Evolutionary conservation across 2,329 filamentous ascomycete species (phyloP).

Genomic region (Ploettnerulaceae sp.): DNA sequence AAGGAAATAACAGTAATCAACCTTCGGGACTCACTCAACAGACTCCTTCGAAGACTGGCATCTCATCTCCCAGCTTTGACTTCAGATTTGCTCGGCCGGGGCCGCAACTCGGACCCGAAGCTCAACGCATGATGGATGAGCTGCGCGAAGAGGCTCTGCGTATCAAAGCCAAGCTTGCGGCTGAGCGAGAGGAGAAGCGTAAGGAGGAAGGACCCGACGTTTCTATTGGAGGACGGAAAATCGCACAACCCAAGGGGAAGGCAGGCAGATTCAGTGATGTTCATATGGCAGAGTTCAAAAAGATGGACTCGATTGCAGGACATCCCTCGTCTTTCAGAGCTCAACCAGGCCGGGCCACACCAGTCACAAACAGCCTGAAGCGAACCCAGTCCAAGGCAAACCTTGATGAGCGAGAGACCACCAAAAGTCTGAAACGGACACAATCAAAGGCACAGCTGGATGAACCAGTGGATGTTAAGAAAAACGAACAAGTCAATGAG

Average conservation of each 20-base stretch:
- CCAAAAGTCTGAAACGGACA: slow-evolving; percentile 41
- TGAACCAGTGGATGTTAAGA: slow-evolving; percentile 38
- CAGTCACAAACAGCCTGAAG: slow-evolving; percentile 43
- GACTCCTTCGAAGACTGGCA: slow-evolving; percentile 58
- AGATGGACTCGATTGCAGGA: slow-evolving; percentile 93
- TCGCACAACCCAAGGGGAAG: slow-evolving; percentile 76
- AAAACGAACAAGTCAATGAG: slow-evolving; percentile 21
- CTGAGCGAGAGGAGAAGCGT: slow-evolving; percentile 50
- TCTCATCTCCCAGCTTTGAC: slow-evolving; percentile 57
- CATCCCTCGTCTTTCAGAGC: slow-evolving; percentile 76
- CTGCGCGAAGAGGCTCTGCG: slow-evolving; percentile 66
- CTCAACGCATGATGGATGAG: slow-evolving; percentile 57
- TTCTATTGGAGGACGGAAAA: slow-evolving; percentile 54
- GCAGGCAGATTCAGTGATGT: slow-evolving; percentile 74
- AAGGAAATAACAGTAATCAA: slow-evolving; percentile 35
- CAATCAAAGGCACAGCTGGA: slow-evolving; percentile 45
- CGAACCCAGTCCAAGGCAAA: slow-evolving; percentile 49
- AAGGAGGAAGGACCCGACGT: slow-evolving; percentile 41
- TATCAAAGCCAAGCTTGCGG: slow-evolving; percentile 64
- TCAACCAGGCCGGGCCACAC: slow-evolving; percentile 49
- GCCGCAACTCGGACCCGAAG: slow-evolving; percentile 55
- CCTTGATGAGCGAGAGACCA: too few species aligned
- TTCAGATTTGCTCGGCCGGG: slow-evolving; percentile 57
- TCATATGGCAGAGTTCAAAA: slow-evolving; percentile 86
- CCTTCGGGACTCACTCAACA: slow-evolving; percentile 44